Evolutionary conservation across 202 grass and related monocot genomes (phyloP).

Genomic region (Setaria viridis): DNA sequence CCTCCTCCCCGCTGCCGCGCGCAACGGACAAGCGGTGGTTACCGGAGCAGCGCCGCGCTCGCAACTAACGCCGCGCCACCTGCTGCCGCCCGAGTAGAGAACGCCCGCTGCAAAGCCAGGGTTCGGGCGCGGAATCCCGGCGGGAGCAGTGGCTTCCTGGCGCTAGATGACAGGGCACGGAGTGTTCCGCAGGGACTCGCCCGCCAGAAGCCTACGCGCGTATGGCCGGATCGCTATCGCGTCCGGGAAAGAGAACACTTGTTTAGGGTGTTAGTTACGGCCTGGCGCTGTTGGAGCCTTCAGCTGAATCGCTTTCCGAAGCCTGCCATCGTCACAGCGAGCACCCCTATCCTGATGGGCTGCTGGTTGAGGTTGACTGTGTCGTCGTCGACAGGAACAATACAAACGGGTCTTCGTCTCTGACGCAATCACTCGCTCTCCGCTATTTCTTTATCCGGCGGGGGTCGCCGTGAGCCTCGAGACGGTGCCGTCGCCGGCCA

Average conservation of each 20-base stretch:
- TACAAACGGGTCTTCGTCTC: constrained; percentile 44
- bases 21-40: constrained; percentile 79
- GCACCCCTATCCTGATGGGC: constrained; percentile 18
- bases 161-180: constrained; percentile 3
- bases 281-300: constrained; percentile 24
- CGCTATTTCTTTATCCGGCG: not conserved
- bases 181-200: not conserved
- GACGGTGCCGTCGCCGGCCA: not conserved
- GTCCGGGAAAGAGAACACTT: constrained; percentile 2
- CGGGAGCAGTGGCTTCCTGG: constrained; percentile 34
- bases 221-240: not conserved
- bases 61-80: constrained; percentile 59
- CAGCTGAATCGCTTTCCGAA: constrained; percentile 14
- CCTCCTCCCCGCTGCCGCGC: constrained; percentile 42
- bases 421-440: constrained; percentile 5
- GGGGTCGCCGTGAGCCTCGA: not conserved
- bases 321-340: constrained; percentile 30
- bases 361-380: not conserved
- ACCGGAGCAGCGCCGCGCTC: constrained; percentile 41
- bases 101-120: not conserved
- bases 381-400: constrained; percentile 34
- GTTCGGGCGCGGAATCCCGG: constrained; percentile 51
- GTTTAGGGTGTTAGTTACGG: constrained; percentile 41
- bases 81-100: constrained; percentile 29
- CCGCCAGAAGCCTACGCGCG: constrained; percentile 10